Evolutionary conservation across 495 filamentous ascomycete species (phyloP).

Genomic region (Copromyces sp.): DNA sequence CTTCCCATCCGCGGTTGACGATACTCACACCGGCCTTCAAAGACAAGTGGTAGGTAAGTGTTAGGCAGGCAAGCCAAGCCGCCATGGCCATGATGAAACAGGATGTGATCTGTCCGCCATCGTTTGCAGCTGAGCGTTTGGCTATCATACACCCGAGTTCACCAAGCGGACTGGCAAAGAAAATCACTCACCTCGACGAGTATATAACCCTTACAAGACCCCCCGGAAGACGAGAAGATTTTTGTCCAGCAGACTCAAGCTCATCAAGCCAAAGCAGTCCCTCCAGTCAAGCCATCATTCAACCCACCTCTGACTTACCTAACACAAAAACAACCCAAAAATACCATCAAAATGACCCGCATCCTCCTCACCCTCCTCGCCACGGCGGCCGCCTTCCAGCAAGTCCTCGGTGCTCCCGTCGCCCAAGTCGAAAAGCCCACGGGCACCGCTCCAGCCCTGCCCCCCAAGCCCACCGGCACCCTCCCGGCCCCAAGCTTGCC

Average conservation of each 20-base stretch:
- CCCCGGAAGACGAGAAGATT: too few species aligned
- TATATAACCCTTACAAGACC: background rate
- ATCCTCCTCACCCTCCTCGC: constrained; percentile 9
- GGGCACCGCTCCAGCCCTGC: background rate
- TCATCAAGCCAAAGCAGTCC: background rate
- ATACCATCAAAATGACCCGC: constrained; percentile 11
- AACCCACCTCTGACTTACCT: background rate
- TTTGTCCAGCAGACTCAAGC: background rate
- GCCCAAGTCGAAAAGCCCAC: constrained; percentile 3
- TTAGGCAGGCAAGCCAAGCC: background rate
- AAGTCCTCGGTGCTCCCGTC: constrained; percentile 5
- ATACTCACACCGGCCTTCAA: background rate
- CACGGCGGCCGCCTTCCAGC: constrained; percentile 11
- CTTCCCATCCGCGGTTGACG: background rate
- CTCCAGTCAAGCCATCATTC: background rate
- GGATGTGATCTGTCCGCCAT: background rate
- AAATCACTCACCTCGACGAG: background rate
- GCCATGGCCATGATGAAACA: background rate
- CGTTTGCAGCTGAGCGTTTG: background rate
- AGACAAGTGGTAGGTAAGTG: background rate
- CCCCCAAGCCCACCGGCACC: background rate
- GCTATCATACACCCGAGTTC: background rate
- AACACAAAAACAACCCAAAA: background rate
- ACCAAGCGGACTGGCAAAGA: background rate
- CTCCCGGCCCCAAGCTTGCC: background rate